Base-by-base conservation (phyloP, 2,329 filamentous ascomycete species). In the Elsinoe arachidis region DNA sequence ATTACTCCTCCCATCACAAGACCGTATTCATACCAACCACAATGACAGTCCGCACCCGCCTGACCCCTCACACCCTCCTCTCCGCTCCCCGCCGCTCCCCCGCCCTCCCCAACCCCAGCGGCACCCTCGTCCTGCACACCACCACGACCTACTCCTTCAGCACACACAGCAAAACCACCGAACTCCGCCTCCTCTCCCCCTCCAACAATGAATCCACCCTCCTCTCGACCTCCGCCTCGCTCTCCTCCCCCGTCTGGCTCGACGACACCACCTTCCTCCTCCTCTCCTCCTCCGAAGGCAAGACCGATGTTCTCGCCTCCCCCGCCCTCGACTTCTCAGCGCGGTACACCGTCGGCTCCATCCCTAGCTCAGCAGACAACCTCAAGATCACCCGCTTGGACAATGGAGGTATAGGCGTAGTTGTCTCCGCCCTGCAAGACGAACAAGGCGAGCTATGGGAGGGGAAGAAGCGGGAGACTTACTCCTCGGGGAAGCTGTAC, bases 101-200 rank as follows among this genome's bases (percentile, higher is more conserved):
- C 14, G 87, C 83, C 49, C 70, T 82, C 1, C 87, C 88, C n/a
- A 92, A 90, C 68, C 69, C 77, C 37, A 76, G 80, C 55, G 86
- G 85, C 43, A 82, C 80, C 56, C 76, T 80, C 58, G 77, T 85
- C 47, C 71, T 90, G 26, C 90, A 85, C 67, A 83, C 82, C 41
- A 80, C 84, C 14, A 88, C 86, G 0, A 83, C 85, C 1, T 96
- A 95, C 70, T 91, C 84, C 4, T 96, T 96, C 70, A 78, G 86
- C 38, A 78, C 81, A 0, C 89, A 95, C 68, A 77, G 78, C 47
- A 86, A 85, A 67, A 80, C 78, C 4, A 78, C 76, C 59, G 85
- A 90, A 73, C 84, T 87, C 63, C 81, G 85, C 15, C 70, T 92
- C 23, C 74, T 96, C 39, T 83, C 92, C 63, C 77, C 90, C 59